A percentile compares a stretch with the other conserved stretches of the same genome.
Evolutionary conservation across 345 rosid species (phyloP).

Genomic region (Pistacia atlantica): DNA sequence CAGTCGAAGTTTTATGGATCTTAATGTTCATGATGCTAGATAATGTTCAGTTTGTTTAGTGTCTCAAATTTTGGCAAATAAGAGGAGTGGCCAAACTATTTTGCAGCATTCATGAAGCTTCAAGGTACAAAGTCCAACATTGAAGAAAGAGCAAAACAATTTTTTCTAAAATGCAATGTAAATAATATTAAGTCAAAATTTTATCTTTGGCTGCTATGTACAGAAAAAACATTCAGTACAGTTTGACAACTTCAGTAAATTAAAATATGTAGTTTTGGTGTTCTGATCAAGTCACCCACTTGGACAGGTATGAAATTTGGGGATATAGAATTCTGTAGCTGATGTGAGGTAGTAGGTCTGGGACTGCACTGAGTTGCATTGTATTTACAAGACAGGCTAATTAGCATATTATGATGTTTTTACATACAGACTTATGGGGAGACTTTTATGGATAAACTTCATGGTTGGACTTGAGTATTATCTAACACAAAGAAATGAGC

Average conservation of each 20-base stretch:
- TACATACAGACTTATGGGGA: neutral
- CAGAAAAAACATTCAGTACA: neutral
- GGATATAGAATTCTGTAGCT: neutral
- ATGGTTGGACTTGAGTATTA: neutral
- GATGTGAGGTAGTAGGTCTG: neutral
- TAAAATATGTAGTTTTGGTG: slow-evolving; percentile 3
- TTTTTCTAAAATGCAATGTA: too few relatives aligned
- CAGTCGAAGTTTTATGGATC: slow-evolving; percentile 10
- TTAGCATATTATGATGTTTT: neutral
- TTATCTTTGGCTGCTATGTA: neutral
- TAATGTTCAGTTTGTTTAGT: slow-evolving; percentile 11
- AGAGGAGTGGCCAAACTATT: slow-evolving; percentile 1
- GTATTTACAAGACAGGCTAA: neutral
- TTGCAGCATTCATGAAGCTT: neutral
- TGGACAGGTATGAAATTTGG: neutral
- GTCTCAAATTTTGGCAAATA: neutral
- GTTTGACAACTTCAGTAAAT: neutral
- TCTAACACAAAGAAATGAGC: slow-evolving; percentile 2
- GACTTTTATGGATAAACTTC: neutral
- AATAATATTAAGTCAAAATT: neutral
- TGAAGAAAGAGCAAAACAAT: neutral
- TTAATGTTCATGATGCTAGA: neutral
- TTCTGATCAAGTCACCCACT: neutral
- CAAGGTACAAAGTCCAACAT: neutral
- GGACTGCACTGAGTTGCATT: neutral